These are phyloP conservation scores for Diutina pseudorugosa DNA, from an alignment of 1,139 yeast species.

Conservation along the genomic window DNA sequence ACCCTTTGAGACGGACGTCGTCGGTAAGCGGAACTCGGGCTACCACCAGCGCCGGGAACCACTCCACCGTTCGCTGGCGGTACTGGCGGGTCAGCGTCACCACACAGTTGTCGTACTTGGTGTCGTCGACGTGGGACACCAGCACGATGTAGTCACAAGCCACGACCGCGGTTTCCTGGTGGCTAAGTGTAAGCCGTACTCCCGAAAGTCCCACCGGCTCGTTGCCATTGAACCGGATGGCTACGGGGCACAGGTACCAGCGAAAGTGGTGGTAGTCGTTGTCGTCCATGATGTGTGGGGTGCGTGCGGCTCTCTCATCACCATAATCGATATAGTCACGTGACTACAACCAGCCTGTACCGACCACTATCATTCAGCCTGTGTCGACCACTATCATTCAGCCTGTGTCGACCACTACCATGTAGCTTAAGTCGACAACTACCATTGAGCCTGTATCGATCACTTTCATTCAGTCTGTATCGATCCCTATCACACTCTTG, in stretches of 20 bases:
- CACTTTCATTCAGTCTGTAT: too few species aligned
- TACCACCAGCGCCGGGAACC: neutral
- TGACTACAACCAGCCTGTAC: too few species aligned
- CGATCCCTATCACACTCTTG: too few species aligned
- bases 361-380: too few species aligned
- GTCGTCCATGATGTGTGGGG: neutral
- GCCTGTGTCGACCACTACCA: too few species aligned
- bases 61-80: neutral
- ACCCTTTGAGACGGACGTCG: neutral
- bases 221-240: neutral
- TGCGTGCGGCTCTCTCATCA: neutral
- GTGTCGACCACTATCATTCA: too few species aligned
- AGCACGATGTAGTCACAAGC: neutral
- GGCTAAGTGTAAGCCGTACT: neutral
- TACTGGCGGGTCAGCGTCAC: neutral
- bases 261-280: neutral
- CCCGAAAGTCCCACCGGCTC: neutral
- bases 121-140: neutral
- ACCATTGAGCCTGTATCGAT: too few species aligned
- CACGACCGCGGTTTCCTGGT: neutral
- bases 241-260: constrained; percentile 1
- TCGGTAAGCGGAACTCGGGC: neutral
- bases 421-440: too few species aligned
- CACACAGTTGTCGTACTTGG: neutral
- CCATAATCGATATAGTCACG: too few species aligned